phyloP scores from a whole-genome alignment of 1,284 basidiomycete genomes.

The Schizophyllum amplum region DNA sequence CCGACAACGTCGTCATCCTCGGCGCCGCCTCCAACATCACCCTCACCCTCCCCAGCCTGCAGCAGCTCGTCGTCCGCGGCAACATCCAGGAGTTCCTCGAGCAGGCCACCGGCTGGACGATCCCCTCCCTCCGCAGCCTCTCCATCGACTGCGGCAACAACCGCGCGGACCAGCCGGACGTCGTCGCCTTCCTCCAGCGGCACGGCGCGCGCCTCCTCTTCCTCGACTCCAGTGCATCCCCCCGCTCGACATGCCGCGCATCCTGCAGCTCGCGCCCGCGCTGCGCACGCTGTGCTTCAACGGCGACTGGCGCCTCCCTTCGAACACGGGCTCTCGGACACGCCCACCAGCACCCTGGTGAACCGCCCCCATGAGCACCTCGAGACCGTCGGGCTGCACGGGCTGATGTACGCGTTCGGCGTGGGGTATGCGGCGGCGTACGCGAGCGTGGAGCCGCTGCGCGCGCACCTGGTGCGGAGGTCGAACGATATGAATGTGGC shows the following conservation, averaged over 20 bases:
- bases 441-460: constrained; percentile 24
- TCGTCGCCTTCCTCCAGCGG: constrained; percentile 43
- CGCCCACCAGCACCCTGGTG: constrained; percentile 28
- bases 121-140: constrained; percentile 49
- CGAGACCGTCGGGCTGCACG: constrained; percentile 58
- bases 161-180: constrained; percentile 47
- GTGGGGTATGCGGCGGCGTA: constrained; percentile 37
- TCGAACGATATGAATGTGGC: constrained; percentile 60
- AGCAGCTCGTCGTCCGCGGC: constrained; percentile 54
- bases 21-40: constrained; percentile 50
- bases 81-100: constrained; percentile 57
- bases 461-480: constrained; percentile 37
- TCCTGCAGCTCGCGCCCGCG: constrained; percentile 54
- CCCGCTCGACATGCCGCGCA: constrained; percentile 41
- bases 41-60: constrained; percentile 46
- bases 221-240: constrained; percentile 58
- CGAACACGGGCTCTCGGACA: constrained; percentile 22
- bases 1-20: constrained; percentile 29
- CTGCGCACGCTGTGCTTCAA: constrained; percentile 61
- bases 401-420: constrained; percentile 59
- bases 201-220: constrained; percentile 51
- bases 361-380: constrained; percentile 48
- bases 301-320: constrained; percentile 49
- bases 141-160: constrained; percentile 39
- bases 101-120: constrained; percentile 53